phyloP scores from a whole-genome alignment of 768 basidiomycete genomes.

The Amanita molliuscula region DNA sequence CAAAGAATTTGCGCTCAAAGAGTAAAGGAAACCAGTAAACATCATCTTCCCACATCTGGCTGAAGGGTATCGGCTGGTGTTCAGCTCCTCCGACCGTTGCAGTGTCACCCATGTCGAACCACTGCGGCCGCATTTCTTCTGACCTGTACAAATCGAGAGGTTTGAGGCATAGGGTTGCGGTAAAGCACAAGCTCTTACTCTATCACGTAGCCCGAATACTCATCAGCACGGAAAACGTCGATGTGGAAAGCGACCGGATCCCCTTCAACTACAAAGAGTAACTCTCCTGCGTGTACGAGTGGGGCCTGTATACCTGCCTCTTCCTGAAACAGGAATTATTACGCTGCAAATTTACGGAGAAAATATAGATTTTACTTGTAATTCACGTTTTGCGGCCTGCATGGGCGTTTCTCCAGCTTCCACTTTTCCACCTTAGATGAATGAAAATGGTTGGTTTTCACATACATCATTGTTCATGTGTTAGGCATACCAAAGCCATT shows the following conservation, averaged over 20 bases:
- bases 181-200: slow-evolving; percentile 42
- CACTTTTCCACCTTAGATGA: slow-evolving; percentile 55
- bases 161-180: background rate
- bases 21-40: slow-evolving; percentile 60
- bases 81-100: background rate
- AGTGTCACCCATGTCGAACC: slow-evolving; percentile 42
- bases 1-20: slow-evolving; percentile 26
- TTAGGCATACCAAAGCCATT: slow-evolving; percentile 65
- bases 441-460: background rate
- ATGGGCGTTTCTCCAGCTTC: slow-evolving; percentile 59
- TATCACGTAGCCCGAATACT: slow-evolving; percentile 46
- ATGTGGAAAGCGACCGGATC: slow-evolving; percentile 58
- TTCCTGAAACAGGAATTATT: slow-evolving; percentile 40
- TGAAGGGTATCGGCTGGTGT: slow-evolving; percentile 45
- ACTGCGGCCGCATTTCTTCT: slow-evolving; percentile 82
- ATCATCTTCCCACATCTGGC: slow-evolving; percentile 54
- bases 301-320: slow-evolving; percentile 69
- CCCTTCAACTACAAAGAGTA: slow-evolving; percentile 52
- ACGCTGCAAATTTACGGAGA: background rate
- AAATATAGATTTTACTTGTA: slow-evolving; percentile 29
- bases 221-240: slow-evolving; percentile 56
- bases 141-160: slow-evolving; percentile 33
- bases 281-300: slow-evolving; percentile 49
- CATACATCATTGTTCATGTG: background rate
- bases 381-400: slow-evolving; percentile 70